phyloP scores from a whole-genome alignment of 495 filamentous ascomycete genomes.

The Lophiotrema nucula region DNA sequence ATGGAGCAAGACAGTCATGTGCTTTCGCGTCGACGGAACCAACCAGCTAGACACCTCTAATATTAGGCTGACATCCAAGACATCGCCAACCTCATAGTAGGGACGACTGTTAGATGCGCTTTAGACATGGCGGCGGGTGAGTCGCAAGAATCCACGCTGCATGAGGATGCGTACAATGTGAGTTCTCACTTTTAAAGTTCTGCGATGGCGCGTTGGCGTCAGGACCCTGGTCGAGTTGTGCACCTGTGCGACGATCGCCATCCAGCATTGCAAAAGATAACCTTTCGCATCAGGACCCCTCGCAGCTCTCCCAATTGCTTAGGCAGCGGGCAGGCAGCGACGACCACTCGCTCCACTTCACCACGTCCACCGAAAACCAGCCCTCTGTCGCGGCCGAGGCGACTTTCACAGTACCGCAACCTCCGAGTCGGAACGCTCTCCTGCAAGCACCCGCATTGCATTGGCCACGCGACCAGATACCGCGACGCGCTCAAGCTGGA shows the following conservation, averaged over 20 bases:
- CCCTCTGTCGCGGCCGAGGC: background rate
- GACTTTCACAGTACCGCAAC: background rate
- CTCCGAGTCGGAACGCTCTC: no score
- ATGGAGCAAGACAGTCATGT: no score
- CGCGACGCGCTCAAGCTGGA: slow-evolving; percentile 15
- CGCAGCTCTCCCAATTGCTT: slow-evolving; percentile 28
- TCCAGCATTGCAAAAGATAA: background rate
- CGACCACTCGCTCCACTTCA: slow-evolving; percentile 7
- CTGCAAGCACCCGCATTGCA: background rate
- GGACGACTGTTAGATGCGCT: background rate
- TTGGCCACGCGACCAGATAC: background rate
- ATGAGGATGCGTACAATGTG: slow-evolving; percentile 26
- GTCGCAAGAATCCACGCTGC: slow-evolving; percentile 19
- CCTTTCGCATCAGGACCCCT: slow-evolving; percentile 28
- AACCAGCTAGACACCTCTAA: slow-evolving; percentile 18
- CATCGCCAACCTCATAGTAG: slow-evolving; percentile 10
- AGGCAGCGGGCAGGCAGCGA: slow-evolving; percentile 22
- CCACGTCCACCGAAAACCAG: slow-evolving; percentile 1
- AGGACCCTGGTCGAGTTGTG: slow-evolving; percentile 23
- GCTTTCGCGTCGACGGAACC: no score
- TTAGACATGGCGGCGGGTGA: slow-evolving; percentile 12
- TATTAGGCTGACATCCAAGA: background rate
- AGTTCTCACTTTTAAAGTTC: slow-evolving; percentile 13
- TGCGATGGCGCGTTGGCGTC: slow-evolving; percentile 12
- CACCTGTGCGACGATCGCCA: slow-evolving; percentile 8